These are phyloP conservation scores for Xylariaceae sp. DNA, from an alignment of 2,329 filamentous ascomycete genomes.

Conservation along the genomic window DNA sequence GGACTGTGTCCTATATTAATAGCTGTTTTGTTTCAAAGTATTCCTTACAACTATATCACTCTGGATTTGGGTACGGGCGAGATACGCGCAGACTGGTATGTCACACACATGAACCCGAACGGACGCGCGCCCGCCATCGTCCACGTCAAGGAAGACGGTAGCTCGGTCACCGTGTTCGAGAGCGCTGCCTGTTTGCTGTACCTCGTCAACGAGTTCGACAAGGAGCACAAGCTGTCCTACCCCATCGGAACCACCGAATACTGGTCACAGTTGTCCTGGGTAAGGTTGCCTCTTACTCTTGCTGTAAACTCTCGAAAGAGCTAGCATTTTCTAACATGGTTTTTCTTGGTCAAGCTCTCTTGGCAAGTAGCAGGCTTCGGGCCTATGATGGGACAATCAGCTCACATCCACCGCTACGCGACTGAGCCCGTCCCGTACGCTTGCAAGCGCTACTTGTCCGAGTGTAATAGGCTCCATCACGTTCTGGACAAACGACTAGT, in stretches of 20 bases:
- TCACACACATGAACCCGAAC: slow-evolving; percentile 86
- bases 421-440: slow-evolving; percentile 81
- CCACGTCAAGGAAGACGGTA: slow-evolving; percentile 66
- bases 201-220: slow-evolving; percentile 72
- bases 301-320: too few relatives aligned
- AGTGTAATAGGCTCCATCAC: slow-evolving; percentile 72
- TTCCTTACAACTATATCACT: not conserved
- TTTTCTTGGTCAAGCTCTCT: too few relatives aligned
- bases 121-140: slow-evolving; percentile 82
- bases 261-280: slow-evolving; percentile 31
- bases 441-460: too few relatives aligned
- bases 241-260: slow-evolving; percentile 26
- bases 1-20: too few relatives aligned
- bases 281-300: too few relatives aligned
- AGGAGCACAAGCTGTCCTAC: slow-evolving; percentile 73
- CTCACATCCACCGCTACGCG: slow-evolving; percentile 62
- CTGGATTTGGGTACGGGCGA: slow-evolving; percentile 1
- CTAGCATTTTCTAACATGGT: too few relatives aligned
- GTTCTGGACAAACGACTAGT: slow-evolving; percentile 68
- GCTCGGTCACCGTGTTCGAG: slow-evolving; percentile 71
- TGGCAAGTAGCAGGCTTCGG: slow-evolving; percentile 16
- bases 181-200: slow-evolving; percentile 78
- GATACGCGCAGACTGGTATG: slow-evolving; percentile 56
- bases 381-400: slow-evolving; percentile 7
- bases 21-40: too few relatives aligned